Evolutionary conservation across 805 yeast genomes (phyloP).

Genomic region (Huiozyma sinensis): DNA sequence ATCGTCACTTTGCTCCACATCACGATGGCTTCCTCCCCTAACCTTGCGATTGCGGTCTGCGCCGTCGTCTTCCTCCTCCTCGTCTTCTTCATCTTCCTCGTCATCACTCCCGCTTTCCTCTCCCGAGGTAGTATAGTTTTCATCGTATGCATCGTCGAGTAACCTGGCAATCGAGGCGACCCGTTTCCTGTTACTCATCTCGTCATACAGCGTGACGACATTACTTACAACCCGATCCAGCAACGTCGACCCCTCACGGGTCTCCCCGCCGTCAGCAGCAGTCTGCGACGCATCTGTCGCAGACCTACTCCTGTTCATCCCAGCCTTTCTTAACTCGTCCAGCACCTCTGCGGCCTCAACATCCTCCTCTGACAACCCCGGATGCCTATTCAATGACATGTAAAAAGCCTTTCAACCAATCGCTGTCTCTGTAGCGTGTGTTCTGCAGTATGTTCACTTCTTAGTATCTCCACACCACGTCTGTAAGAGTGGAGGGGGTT

Average conservation of each 20-base stretch:
- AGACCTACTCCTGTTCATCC: neutral
- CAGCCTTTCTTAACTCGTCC: constrained; percentile 15
- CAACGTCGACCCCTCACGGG: constrained; percentile 4
- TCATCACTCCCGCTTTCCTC: constrained; percentile 13
- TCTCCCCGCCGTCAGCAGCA: neutral
- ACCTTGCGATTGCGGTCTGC: neutral
- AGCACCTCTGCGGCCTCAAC: constrained; percentile 21
- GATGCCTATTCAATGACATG: constrained; percentile 4
- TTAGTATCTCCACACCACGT: too few species aligned
- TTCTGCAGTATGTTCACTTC: too few species aligned
- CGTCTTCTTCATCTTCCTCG: constrained; percentile 3
- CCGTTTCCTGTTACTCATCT: constrained; percentile 29
- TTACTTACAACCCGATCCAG: constrained; percentile 30
- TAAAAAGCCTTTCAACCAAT: neutral
- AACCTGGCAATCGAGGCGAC: constrained; percentile 25
- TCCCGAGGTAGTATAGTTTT: constrained; percentile 15
- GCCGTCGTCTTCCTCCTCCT: constrained; percentile 7
- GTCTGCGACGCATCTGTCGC: neutral
- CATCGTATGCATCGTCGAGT: constrained; percentile 37
- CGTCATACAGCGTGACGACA: constrained; percentile 39
- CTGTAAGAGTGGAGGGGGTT: too few species aligned
- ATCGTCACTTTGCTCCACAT: neutral
- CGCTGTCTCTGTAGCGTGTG: too few species aligned
- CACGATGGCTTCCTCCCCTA: neutral
- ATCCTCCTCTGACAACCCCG: constrained; percentile 17